Evolutionary conservation across 2,329 filamentous ascomycete species (phyloP).

Genomic region (Dactylonectria estremocensis): DNA sequence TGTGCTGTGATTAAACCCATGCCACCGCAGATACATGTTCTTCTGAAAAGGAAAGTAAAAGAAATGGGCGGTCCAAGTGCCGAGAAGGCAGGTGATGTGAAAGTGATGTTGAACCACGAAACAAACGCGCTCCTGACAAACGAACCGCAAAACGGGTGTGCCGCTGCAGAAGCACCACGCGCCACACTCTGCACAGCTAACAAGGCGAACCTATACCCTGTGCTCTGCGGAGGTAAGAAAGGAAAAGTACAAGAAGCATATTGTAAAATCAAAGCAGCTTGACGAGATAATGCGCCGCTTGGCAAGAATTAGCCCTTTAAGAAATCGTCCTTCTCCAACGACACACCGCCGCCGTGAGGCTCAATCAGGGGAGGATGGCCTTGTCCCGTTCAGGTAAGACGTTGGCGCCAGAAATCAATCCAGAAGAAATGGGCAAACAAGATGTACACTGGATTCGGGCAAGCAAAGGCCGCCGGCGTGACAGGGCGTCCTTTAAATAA

Average conservation of each 20-base stretch:
- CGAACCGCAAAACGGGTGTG: neutral
- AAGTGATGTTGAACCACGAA: neutral
- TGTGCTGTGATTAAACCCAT: constrained; percentile 25
- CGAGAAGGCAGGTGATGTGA: neutral
- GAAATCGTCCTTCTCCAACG: neutral
- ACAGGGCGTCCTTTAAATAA: neutral
- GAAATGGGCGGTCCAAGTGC: neutral
- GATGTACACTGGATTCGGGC: neutral
- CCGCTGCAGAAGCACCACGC: neutral
- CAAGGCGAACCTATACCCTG: neutral
- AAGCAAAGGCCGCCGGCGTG: neutral
- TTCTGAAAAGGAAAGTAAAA: neutral
- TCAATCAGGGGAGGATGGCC: neutral
- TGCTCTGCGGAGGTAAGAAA: neutral
- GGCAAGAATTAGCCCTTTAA: neutral
- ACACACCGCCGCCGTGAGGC: neutral
- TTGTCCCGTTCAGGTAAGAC: neutral
- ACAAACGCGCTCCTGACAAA: neutral
- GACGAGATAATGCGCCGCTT: neutral
- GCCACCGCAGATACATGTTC: constrained; percentile 13
- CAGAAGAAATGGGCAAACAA: neutral
- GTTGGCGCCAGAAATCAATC: neutral
- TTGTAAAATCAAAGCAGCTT: neutral
- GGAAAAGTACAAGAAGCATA: neutral
- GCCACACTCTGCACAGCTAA: neutral